Evolutionary conservation across 108 stramenopile species (phyloP).

Genomic region (Hondaea fermentalgiana): DNA sequence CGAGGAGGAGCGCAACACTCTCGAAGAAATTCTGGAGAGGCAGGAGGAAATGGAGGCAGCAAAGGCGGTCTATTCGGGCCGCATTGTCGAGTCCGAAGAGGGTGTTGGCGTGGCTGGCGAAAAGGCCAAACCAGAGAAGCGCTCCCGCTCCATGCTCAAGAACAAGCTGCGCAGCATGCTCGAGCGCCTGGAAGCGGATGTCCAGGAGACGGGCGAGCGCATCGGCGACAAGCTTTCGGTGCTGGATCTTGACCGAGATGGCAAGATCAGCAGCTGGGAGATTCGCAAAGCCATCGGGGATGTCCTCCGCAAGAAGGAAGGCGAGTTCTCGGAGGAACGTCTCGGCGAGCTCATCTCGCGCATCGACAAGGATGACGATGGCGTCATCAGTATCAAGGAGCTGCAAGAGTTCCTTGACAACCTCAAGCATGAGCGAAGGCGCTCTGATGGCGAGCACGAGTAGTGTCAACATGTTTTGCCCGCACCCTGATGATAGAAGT

Average conservation of each 20-base stretch:
- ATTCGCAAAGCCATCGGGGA: slow-evolving; percentile 60
- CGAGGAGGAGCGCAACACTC: not conserved
- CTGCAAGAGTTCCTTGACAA: not conserved
- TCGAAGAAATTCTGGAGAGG: slow-evolving; percentile 21
- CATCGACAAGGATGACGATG: slow-evolving; percentile 16
- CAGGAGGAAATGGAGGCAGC: slow-evolving; percentile 35
- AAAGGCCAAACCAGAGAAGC: not conserved
- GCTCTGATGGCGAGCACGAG: not conserved
- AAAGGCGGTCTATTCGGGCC: not conserved
- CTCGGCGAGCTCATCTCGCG: not conserved
- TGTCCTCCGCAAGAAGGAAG: slow-evolving; percentile 9
- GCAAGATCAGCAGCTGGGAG: slow-evolving; percentile 70
- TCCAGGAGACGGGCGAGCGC: slow-evolving; percentile 69
- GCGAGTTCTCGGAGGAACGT: not conserved
- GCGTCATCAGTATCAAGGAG: slow-evolving; percentile 16
- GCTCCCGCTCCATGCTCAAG: slow-evolving; percentile 45
- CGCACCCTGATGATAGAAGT: too few species aligned
- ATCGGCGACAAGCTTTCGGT: slow-evolving; percentile 91
- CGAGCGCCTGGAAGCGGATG: slow-evolving; percentile 75
- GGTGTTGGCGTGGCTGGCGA: not conserved
- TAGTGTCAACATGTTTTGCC: not conserved
- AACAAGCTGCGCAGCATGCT: slow-evolving; percentile 76
- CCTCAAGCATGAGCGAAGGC: not conserved
- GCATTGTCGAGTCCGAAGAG: not conserved
- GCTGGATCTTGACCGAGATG: slow-evolving; percentile 90